Base-by-base conservation (phyloP, 202 grass and related monocot genomes). In the Panicum virgatum region DNA sequence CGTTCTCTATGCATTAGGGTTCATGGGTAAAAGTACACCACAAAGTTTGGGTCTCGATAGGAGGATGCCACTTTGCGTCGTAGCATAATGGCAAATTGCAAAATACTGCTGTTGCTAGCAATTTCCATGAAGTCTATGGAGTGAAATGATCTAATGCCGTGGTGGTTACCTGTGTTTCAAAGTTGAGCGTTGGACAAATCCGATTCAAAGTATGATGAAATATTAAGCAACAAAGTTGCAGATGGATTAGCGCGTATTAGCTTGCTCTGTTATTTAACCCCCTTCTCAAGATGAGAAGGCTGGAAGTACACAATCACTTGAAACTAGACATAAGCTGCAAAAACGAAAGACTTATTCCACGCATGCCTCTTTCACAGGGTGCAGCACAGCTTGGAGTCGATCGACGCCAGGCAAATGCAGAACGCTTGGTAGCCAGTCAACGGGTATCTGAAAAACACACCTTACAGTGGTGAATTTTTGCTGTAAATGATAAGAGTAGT, bases 371-470 rank as follows among this genome's bases (percentile, higher is more conserved):
- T 25, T 85, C 78, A 98, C 5, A 98, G 67, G 3, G 90, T 85
- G 79, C 90, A 98, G 44, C 95, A 98, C 29, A 94, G 88, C 74
- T 94, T 98, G 16, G 92, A 88, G 75, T 98, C 95, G 26, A 95
- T 93, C 1, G 95, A 94, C 13, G 95, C 87, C 78, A 98, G 68
- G 59, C 95, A 98, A 22, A 95, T 91, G 92, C 92, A 93, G 73
- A 98, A 93, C 39, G 95, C 95, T 69, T 98, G 92, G 78, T 98
- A 95, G 20, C 95, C 95, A 51, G 92, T 98, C 71, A 98, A 77
- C 0, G 95, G 95, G 80, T 93, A 88, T 77, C 92, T 95, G 74
- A 84, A 84, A 19, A 43, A 18, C 42, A 44, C 5, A 9, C 34
- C 16, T 19, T 46, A 12, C 9, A 4, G 7, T 62, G 11, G 4